Conservation (phyloP, 495 filamentous ascomycete species). For the Bryoglossum gracile region DNA sequence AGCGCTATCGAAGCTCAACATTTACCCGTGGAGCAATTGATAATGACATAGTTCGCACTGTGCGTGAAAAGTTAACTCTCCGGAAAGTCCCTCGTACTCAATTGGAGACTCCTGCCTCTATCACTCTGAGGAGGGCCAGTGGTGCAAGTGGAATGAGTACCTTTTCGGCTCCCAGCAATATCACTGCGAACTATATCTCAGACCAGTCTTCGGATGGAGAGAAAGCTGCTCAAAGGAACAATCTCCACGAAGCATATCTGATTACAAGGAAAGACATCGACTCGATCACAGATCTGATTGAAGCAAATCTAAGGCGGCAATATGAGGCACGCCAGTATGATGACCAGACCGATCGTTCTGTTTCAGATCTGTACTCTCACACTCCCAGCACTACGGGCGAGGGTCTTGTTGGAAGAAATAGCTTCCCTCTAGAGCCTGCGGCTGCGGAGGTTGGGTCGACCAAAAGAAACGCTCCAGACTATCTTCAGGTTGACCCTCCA, state of each 20-base stretch:
- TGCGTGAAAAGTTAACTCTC: constrained; percentile 14
- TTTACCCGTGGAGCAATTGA: constrained; percentile 10
- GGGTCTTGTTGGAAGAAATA: neutral
- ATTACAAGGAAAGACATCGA: constrained; percentile 21
- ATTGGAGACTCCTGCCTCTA: constrained; percentile 10
- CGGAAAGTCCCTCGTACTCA: constrained; percentile 5
- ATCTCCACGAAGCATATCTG: constrained; percentile 3
- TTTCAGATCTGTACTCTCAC: too few relatives aligned
- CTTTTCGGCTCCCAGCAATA: neutral
- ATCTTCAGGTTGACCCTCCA: constrained; percentile 1
- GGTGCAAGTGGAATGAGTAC: too few relatives aligned
- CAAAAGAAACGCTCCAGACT: neutral
- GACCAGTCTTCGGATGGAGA: neutral
- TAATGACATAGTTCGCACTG: constrained; percentile 13
- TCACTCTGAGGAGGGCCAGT: constrained; percentile 19
- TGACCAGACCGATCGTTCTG: neutral
- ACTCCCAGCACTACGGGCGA: neutral
- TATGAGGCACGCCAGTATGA: neutral
- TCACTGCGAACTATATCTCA: neutral
- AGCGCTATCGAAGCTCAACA: constrained; percentile 8
- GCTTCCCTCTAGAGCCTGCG: neutral
- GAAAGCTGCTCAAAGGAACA: neutral
- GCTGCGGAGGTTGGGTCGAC: neutral
- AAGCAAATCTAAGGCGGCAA: constrained; percentile 4
- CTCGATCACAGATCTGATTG: constrained; percentile 16